Evolutionary conservation across 805 yeast genomes (phyloP).

Genomic region (Lachancea waltii): DNA sequence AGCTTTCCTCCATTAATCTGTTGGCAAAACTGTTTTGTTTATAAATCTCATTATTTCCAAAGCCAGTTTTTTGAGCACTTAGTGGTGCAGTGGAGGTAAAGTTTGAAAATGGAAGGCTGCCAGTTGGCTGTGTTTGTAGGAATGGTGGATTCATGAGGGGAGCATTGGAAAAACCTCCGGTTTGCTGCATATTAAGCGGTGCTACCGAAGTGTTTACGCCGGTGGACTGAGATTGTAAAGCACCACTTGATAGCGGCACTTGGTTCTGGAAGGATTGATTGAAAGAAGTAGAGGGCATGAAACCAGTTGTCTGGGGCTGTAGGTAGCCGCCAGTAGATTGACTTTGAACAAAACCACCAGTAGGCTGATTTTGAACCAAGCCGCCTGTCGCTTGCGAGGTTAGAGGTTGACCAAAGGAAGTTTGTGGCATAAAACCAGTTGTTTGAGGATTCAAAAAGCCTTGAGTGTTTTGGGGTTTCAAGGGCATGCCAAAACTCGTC

Average conservation of each 20-base stretch:
- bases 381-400: slow-evolving; percentile 23
- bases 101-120: slow-evolving; percentile 47
- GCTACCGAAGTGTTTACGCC: slow-evolving; percentile 21
- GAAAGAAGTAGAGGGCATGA: slow-evolving; percentile 28
- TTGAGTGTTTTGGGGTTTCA: slow-evolving; percentile 36
- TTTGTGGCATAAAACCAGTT: slow-evolving; percentile 38
- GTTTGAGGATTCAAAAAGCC: slow-evolving; percentile 33
- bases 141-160: slow-evolving; percentile 17
- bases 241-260: slow-evolving; percentile 12
- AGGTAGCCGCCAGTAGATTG: slow-evolving; percentile 38
- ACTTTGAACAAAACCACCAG: slow-evolving; percentile 36
- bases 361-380: slow-evolving; percentile 35
- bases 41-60: slow-evolving; percentile 37
- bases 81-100: slow-evolving; percentile 32
- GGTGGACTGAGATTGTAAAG: slow-evolving; percentile 37
- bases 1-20: slow-evolving; percentile 34
- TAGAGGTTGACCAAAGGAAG: slow-evolving; percentile 33
- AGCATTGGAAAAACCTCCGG: slow-evolving; percentile 42
- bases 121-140: slow-evolving; percentile 63
- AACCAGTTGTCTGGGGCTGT: slow-evolving; percentile 22
- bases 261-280: slow-evolving; percentile 18
- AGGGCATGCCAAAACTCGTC: slow-evolving; percentile 30
- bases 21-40: slow-evolving; percentile 33
- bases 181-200: slow-evolving; percentile 32
- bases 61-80: slow-evolving; percentile 40